These are phyloP conservation scores for Hirschfeldia incana DNA, from an alignment of 345 rosid genomes.

Conservation along the genomic window DNA sequence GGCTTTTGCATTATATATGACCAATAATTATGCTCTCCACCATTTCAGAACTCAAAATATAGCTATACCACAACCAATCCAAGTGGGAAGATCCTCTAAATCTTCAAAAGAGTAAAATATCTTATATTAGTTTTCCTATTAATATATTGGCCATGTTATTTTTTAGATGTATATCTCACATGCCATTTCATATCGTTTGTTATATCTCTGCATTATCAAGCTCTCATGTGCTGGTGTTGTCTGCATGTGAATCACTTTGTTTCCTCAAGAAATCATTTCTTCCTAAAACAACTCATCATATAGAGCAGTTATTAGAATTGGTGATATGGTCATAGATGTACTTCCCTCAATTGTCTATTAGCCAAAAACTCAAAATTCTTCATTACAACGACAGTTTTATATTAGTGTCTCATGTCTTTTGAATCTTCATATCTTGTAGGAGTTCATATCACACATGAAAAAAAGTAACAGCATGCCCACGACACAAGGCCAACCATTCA, in stretches of 20 bases:
- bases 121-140: not conserved
- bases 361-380: not conserved
- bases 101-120: conserved; percentile 35
- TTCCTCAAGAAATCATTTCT: conserved; percentile 17
- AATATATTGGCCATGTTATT: not conserved
- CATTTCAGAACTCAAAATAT: conserved; percentile 34
- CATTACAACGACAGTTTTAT: conserved; percentile 1
- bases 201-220: conserved; percentile 28
- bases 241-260: conserved; percentile 34
- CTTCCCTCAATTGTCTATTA: conserved; percentile 18
- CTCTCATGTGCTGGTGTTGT: conserved; percentile 36
- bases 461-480: conserved; percentile 17
- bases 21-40: conserved; percentile 45
- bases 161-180: conserved; percentile 16
- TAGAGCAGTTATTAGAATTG: conserved; percentile 1
- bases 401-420: conserved; percentile 1
- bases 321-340: conserved; percentile 21
- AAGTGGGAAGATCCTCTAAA: conserved; percentile 44
- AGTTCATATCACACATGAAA: conserved; percentile 24
- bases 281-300: conserved; percentile 3
- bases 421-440: not conserved
- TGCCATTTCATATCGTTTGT: conserved; percentile 28
- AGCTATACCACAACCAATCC: conserved; percentile 27
- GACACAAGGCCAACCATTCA: conserved; percentile 20
- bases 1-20: conserved; percentile 43